phyloP scores from a whole-genome alignment of 495 filamentous ascomycete genomes.

The Penicillium pancosmium region DNA sequence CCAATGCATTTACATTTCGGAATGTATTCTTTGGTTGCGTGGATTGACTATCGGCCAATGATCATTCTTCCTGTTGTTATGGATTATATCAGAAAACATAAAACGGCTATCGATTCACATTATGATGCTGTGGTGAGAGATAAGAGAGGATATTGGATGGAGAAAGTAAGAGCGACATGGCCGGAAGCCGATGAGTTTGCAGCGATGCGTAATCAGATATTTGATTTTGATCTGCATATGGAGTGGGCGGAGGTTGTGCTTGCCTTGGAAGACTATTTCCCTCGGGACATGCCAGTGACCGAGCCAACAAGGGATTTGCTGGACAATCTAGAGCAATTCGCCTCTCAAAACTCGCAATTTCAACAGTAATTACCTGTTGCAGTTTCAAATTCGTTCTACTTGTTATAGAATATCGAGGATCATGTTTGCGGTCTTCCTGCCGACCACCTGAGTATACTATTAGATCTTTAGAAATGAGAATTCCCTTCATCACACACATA shows the following conservation, averaged over 20 bases:
- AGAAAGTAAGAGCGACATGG: background rate
- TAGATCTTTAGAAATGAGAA: too few species aligned
- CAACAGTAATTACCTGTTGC: background rate
- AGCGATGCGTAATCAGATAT: background rate
- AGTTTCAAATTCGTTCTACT: too few species aligned
- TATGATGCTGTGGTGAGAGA: background rate
- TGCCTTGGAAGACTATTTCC: background rate
- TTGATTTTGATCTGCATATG: background rate
- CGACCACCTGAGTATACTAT: too few species aligned
- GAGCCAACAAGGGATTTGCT: background rate
- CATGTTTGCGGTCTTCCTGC: too few species aligned
- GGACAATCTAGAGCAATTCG: background rate
- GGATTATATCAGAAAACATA: background rate
- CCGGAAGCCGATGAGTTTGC: background rate
- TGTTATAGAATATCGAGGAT: too few species aligned
- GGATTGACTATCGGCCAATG: slow-evolving; percentile 1
- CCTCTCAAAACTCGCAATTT: background rate
- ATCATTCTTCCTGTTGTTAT: slow-evolving; percentile 1
- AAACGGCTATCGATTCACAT: background rate
- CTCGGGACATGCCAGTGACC: background rate
- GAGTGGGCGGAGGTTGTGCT: background rate
- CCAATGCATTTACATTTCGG: background rate
- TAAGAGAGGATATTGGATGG: background rate
- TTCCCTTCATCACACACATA: too few species aligned
- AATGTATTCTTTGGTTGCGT: background rate